Conservation (phyloP, 305 asterid species). For the Ajuga reptans region DNA sequence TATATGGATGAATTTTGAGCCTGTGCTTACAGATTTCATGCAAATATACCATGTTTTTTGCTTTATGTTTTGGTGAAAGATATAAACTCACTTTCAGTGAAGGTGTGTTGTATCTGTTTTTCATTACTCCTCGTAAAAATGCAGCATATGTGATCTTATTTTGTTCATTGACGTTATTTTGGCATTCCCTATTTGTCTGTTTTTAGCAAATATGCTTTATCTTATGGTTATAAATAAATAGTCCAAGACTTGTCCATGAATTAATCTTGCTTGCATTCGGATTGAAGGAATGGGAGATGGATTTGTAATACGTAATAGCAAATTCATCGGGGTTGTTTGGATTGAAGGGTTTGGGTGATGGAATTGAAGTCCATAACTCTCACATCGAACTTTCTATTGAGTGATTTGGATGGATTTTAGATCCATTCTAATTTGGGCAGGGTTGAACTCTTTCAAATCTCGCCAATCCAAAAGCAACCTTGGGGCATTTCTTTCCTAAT, state of each 20-base stretch:
- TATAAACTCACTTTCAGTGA: background rate
- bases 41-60: background rate
- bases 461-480: background rate
- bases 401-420: background rate
- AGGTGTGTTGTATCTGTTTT: background rate
- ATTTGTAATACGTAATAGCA: background rate
- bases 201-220: no score
- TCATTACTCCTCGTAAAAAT: background rate
- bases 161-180: constrained; percentile 1
- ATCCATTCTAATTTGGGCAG: background rate
- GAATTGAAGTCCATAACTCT: background rate
- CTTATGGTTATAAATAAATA: no score
- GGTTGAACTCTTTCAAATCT: background rate
- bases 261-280: background rate
- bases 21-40: background rate
- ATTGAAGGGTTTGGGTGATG: background rate
- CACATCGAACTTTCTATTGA: background rate
- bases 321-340: background rate
- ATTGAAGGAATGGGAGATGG: background rate
- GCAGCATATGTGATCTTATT: background rate
- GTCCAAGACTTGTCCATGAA: background rate
- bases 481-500: background rate
- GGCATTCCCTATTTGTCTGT: background rate
- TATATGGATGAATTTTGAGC: background rate
- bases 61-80: background rate